Evolutionary conservation across 2,329 filamentous ascomycete species (phyloP), one percentile per base, ranked within the genome.

Genomic region (Ilyonectria destructans): DNA sequence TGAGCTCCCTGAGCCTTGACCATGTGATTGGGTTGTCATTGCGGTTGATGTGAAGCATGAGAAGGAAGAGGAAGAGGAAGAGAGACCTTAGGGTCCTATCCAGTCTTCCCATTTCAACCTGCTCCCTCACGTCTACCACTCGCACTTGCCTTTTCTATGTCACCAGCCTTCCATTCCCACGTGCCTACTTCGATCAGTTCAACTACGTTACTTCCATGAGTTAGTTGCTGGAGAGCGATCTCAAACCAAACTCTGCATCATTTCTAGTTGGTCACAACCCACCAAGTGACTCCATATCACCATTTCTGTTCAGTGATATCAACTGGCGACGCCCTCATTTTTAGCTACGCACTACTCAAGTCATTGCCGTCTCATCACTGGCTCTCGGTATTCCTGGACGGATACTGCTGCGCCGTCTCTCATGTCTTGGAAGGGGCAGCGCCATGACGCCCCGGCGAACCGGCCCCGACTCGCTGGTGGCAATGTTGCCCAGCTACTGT

Each of bases 401-500:
- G 69, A 66, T 54, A 59, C 67, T 5, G 43, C 57, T 12, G 54
- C 57, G 9, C 57, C 54, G 43, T 55, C 69, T 26, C 45, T 52
- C 29, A 52, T 49, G 40, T 31, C 54, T n/a, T 62, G 68, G 4
- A 64, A 58, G 33, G 71, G 67, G 17, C 61, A 62, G 23, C 58
- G 58, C n/a, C 61, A 59, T 13, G 55, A 70, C 17, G 49, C 40
- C 23, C 63, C 60, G 40, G 66, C 54, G 1, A 31, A 55, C 26
- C 71, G 48, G 13, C 58, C 60, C 21, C 58, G 60, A 51, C 55
- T 65, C 21, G 21, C 57, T 21, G 54, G 62, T 3, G 68, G 69
- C 13, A 73, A 62, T 12, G 65, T 82, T 26, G 76, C 80, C 40
- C 75, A 79, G 31, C 76, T 82, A 17, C 75, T 82, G 0, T 80